Percentiles rank a stretch among this genome's conserved stretches.
Evolutionary conservation across 2,329 filamentous ascomycete genomes (phyloP).

Genomic region (Nigrograna mackinnonii): DNA sequence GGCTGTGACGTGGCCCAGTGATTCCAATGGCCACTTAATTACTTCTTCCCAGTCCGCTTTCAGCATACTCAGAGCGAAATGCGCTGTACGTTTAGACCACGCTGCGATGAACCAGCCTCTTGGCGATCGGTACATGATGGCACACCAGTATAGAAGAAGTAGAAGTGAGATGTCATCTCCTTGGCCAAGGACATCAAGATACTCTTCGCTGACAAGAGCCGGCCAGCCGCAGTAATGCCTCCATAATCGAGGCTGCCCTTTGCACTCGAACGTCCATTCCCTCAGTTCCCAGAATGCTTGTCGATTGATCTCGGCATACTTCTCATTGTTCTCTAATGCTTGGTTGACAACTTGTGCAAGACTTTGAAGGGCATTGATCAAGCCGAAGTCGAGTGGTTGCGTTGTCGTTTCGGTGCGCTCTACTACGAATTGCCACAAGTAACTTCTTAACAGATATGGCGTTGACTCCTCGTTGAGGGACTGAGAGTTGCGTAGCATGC

Average conservation of each 20-base stretch:
- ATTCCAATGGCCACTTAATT: conserved; percentile 7
- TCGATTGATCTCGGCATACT: conserved; percentile 5
- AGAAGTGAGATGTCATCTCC: conserved; percentile 13
- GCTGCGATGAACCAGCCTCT: conserved; percentile 6
- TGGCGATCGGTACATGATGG: conserved; percentile 7
- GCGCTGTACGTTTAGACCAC: conserved; percentile 10
- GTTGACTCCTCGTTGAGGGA: conserved; percentile 3
- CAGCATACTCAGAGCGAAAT: conserved; percentile 2
- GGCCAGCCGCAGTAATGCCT: conserved; percentile 12
- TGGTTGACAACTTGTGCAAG: conserved; percentile 1
- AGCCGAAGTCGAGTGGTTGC: conserved; percentile 1
- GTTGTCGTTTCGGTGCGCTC: background rate
- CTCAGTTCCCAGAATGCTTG: conserved; percentile 12
- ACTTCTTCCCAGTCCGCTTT: conserved; percentile 8
- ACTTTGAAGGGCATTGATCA: conserved; percentile 3
- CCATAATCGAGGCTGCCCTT: conserved; percentile 8
- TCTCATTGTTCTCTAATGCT: conserved; percentile 1
- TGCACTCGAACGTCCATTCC: conserved; percentile 8
- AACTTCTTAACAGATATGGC: conserved; percentile 5
- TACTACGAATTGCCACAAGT: conserved; percentile 9
- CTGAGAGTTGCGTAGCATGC: conserved; percentile 9
- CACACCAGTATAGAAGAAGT: conserved; percentile 13
- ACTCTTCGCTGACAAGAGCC: conserved; percentile 3
- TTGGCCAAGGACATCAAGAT: conserved; percentile 7
- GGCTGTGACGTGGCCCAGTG: too few species aligned